Evolutionary conservation across 305 asterid genomes (phyloP), one percentile per base, ranked within the genome.

Genomic region (Fraxinus baroniana): DNA sequence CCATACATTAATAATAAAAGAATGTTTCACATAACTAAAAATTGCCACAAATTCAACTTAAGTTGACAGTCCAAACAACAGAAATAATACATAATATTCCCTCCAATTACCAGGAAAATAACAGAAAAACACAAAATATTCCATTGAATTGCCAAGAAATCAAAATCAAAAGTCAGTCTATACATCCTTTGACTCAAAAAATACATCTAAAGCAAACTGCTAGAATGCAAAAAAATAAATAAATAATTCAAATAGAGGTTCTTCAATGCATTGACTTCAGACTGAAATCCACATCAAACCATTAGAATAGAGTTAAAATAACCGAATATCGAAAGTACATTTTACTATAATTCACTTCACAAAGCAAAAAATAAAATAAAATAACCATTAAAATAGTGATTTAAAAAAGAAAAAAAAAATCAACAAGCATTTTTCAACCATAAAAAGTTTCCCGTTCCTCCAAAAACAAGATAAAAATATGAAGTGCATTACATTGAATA

Each of bases 211-310:
- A 66, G 74, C 7, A 28, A 66, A 66, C 35, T 66, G n/a, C 30
- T 7, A 64, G 13, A 26, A 22, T 64, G 72, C 9, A 66, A 66
- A 22, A 22, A 64, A 26, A 35, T 9, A 39, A 39, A 39, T 39
- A 39, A 39, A 39, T 39, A 3, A 10, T 26, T 66, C 74, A 24
- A 66, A 24, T 5, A 26, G 74, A 66, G 18, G 36, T 66, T 66
- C 36, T 22, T 28, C 74, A 66, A 24, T 9, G 36, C 36, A 66
- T 66, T 66, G 74, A 66, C 35, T 66, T n/a, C 74, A 66, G 74
- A 66, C n/a, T 66, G 74, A 66, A 64, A 64, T 64, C 72, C 72
- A 64, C 72, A 22, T 64, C 72, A 64, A 64, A 64, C 35, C n/a
- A 26, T 64, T 22, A 64, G 33, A 22, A 7, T 22, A 64, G 22